Evolutionary conservation across 1,284 basidiomycete species (phyloP).

Genomic region (Naganishia albida): DNA sequence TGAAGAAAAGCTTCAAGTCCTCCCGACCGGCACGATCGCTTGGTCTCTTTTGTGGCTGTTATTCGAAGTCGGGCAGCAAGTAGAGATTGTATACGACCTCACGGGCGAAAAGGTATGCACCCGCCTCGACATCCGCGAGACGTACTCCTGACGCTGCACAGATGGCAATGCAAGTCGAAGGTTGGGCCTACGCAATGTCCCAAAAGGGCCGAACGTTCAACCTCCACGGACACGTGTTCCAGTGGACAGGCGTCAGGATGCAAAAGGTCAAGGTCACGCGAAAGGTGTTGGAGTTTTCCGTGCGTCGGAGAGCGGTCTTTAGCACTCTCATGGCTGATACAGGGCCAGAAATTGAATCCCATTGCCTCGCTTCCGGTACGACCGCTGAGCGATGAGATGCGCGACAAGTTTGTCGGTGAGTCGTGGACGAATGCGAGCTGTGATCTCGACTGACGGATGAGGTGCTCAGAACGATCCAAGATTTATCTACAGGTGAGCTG

Average conservation of each 20-base stretch:
- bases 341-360: slow-evolving; percentile 18
- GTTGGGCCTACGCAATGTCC: slow-evolving; percentile 20
- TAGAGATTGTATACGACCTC: slow-evolving; percentile 22
- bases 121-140: neutral
- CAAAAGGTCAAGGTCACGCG: slow-evolving; percentile 22
- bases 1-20: slow-evolving; percentile 15
- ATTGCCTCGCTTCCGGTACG: slow-evolving; percentile 13
- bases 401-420: slow-evolving; percentile 9
- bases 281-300: slow-evolving; percentile 15
- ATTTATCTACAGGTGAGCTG: slow-evolving; percentile 2
- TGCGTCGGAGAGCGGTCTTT: neutral
- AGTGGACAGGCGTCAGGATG: slow-evolving; percentile 18
- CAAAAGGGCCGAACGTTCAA: slow-evolving; percentile 19
- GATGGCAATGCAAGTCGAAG: slow-evolving; percentile 24
- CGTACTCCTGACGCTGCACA: neutral
- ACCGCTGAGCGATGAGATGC: slow-evolving; percentile 15
- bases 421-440: neutral
- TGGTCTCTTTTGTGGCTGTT: slow-evolving; percentile 19
- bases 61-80: slow-evolving; percentile 19
- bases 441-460: neutral
- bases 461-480: slow-evolving; percentile 11
- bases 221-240: slow-evolving; percentile 17
- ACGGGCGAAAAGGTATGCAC: slow-evolving; percentile 7
- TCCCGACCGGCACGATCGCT: slow-evolving; percentile 5
- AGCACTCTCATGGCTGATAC: neutral